Conservation (phyloP, 73 alveolate genomes). For the Uronychia binucleata region DNA sequence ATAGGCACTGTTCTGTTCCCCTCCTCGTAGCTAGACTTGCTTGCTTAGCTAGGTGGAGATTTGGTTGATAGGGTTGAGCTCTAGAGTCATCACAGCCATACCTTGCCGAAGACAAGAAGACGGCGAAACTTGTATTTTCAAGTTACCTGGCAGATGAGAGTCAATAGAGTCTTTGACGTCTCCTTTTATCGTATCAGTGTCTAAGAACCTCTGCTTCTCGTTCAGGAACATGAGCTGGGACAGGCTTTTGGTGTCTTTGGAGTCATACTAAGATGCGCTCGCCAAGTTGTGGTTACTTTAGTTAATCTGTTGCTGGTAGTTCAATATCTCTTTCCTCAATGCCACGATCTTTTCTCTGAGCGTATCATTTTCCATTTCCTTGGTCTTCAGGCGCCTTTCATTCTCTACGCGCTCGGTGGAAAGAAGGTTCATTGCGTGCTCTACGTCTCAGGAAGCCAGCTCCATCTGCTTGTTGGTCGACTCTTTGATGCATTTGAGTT, state of each 20-base stretch:
- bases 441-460: neutral
- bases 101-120: neutral
- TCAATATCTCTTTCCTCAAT: neutral
- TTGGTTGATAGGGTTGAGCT: neutral
- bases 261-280: neutral
- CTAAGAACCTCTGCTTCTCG: neutral
- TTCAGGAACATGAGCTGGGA: neutral
- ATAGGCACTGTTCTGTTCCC: neutral
- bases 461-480: neutral
- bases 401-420: neutral
- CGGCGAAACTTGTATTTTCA: neutral
- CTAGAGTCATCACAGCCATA: neutral
- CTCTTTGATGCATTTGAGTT: neutral
- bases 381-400: neutral
- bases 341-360: neutral
- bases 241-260: neutral
- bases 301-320: too few relatives aligned
- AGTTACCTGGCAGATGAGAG: neutral
- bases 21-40: too few relatives aligned
- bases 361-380: neutral
- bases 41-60: neutral
- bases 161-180: neutral
- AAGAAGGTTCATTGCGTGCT: neutral
- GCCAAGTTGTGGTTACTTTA: too few relatives aligned
- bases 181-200: too few relatives aligned